These are phyloP conservation scores for Colletotrichum australisinense DNA, from an alignment of 2,329 filamentous ascomycete species.

Conservation along the genomic window DNA sequence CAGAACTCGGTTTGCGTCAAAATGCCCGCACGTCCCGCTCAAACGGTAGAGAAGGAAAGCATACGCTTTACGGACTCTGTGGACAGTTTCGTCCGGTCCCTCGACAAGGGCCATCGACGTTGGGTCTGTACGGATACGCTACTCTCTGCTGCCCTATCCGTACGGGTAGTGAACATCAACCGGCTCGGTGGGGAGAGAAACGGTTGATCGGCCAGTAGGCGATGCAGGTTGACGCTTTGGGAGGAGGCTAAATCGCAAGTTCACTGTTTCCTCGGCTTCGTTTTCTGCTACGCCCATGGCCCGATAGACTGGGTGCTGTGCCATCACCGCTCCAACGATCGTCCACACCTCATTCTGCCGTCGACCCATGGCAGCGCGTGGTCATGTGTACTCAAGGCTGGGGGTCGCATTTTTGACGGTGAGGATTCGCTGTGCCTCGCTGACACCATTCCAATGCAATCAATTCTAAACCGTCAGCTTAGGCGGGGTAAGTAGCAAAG, in stretches of 20 bases:
- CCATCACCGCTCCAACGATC: constrained; percentile 11
- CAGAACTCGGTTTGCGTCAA: constrained; percentile 21
- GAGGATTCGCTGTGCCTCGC: constrained; percentile 24
- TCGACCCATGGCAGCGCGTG: background rate
- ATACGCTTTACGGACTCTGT: background rate
- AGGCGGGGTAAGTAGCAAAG: constrained; percentile 9
- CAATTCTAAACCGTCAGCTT: constrained; percentile 28
- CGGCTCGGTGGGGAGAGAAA: constrained; percentile 10
- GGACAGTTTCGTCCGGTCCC: constrained; percentile 15
- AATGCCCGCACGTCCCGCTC: constrained; percentile 21
- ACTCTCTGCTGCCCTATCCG: background rate
- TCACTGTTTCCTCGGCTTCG: background rate
- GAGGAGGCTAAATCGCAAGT: constrained; percentile 18
- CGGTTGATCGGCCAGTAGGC: constrained; percentile 4
- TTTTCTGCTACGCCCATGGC: constrained; percentile 20
- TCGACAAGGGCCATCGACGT: background rate
- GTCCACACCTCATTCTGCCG: constrained; percentile 16
- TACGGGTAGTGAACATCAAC: constrained; percentile 3
- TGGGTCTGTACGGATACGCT: too few relatives aligned
- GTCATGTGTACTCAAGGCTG: constrained; percentile 26
- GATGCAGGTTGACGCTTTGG: constrained; percentile 9
- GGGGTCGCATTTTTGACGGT: constrained; percentile 9
- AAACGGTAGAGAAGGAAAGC: constrained; percentile 4
- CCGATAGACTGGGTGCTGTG: constrained; percentile 9
- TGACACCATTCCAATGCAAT: constrained; percentile 2